Conservation (phyloP, 192 early-diverging fungal genomes). For the Umbelopsis sp. region DNA sequence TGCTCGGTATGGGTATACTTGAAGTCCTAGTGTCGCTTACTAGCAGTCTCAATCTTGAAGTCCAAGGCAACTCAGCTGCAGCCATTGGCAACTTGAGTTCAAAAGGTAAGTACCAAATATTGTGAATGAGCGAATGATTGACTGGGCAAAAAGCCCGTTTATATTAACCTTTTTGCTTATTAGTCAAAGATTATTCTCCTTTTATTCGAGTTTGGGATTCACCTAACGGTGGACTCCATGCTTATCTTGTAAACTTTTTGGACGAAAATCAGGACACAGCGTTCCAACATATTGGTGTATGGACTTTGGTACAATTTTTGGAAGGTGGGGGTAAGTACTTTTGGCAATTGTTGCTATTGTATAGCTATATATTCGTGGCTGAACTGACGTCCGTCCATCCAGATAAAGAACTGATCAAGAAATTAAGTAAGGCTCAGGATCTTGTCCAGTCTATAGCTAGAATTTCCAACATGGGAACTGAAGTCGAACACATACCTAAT, state of each 20-base stretch:
- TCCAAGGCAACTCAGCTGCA: conserved; percentile 80
- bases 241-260: conserved; percentile 71
- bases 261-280: conserved; percentile 63
- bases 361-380: too few species aligned
- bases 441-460: conserved; percentile 21
- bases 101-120: conserved; percentile 39
- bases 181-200: conserved; percentile 63
- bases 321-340: conserved; percentile 51
- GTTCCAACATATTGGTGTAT: conserved; percentile 82
- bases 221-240: conserved; percentile 68
- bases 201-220: conserved; percentile 70
- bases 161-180: conserved; percentile 18
- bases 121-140: background rate
- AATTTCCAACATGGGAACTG: conserved; percentile 10
- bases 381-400: background rate
- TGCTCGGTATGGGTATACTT: conserved; percentile 63
- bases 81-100: conserved; percentile 74
- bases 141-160: background rate
- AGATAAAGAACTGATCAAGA: conserved; percentile 25
- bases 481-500: background rate
- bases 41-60: conserved; percentile 58
- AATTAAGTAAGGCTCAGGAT: conserved; percentile 16
- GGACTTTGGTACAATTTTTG: conserved; percentile 84
- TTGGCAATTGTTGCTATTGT: too few species aligned
- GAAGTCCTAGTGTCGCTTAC: conserved; percentile 73